Base-by-base conservation (phyloP, 805 yeast genomes). In the Wickerhamomyces sydowiorum region DNA sequence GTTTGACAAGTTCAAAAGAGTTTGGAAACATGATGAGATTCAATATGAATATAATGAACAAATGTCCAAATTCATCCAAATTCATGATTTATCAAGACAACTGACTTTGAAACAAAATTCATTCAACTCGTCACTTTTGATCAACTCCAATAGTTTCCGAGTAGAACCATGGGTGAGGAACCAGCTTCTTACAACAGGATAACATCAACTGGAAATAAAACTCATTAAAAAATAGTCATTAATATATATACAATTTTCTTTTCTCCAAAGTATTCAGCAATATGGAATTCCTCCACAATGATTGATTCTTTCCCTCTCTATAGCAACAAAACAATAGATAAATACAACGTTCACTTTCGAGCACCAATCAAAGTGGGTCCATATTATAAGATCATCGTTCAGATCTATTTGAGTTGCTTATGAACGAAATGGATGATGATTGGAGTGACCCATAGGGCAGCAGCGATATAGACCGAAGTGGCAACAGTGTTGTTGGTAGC, bases 391-490 rank as follows among this genome's bases (percentile, higher is more conserved):
- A 23, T 23, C 32, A 29, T 25, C 29, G 14, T 10, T 18, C 17
- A 22, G 10, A 33, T 15, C 35, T 37, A 54, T 47, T 54, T 69
- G 46, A 73, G 57, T 55, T 72, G 75, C 58, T 67, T 80, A 55
- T 66, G 75, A 54, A 72, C 58, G 48, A 69, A 76, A 58, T 80
- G 82, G 61, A 66, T 62, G 39, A 75, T 61, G 30, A 80, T 73
- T 50, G 86, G 86, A 42, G 61, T 45, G 63, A 61, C 43, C 73
- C 73, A 84, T 56, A 84, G 71, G 19, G 80, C 78, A 46, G 80
- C 76, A 38, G 87, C 86, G 46, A 82, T 65, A 49, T 73, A 61
- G 36, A 78, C 80, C 20, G 90, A 86, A 37, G 72, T 66, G 52
- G 66, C 67, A 52, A 84, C 63, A 38, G 86, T 82, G 47, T 72